A percentile compares a stretch with the other conserved stretches of the same genome.
Evolutionary conservation across 306 rosid species (phyloP).

Genomic region (Vigna angularis): DNA sequence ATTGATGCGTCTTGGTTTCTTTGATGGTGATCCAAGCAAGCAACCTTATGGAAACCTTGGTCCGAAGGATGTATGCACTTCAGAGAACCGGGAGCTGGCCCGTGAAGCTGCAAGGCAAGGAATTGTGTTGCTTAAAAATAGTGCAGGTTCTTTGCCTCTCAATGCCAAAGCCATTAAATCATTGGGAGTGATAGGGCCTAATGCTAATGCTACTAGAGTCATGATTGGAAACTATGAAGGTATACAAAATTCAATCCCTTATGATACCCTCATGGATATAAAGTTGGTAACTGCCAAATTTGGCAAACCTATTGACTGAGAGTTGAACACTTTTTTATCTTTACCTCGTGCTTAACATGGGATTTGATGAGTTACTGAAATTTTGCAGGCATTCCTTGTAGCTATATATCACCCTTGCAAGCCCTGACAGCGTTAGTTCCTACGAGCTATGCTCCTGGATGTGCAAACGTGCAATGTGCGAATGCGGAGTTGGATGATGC

Average conservation of each 20-base stretch:
- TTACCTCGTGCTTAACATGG: slow-evolving; percentile 1
- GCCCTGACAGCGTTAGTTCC: slow-evolving; percentile 76
- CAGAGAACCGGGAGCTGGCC: slow-evolving; percentile 74
- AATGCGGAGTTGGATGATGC: slow-evolving; percentile 75
- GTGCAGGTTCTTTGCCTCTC: slow-evolving; percentile 74
- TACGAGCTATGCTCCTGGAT: slow-evolving; percentile 74
- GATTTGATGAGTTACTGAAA: slow-evolving; percentile 31
- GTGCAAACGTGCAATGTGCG: slow-evolving; percentile 72
- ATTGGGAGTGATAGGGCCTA: slow-evolving; percentile 97
- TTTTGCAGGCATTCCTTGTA: slow-evolving; percentile 87
- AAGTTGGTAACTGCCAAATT: slow-evolving; percentile 19
- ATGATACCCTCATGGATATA: not conserved
- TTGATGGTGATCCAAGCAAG: slow-evolving; percentile 90
- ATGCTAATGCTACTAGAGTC: slow-evolving; percentile 86
- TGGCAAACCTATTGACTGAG: not conserved
- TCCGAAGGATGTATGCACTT: slow-evolving; percentile 91
- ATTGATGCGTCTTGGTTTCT: slow-evolving; percentile 94
- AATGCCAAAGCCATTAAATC: slow-evolving; percentile 69
- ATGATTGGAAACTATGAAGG: slow-evolving; percentile 98
- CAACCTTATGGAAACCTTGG: slow-evolving; percentile 83
- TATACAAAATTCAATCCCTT: slow-evolving; percentile 36
- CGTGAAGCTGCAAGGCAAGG: slow-evolving; percentile 98
- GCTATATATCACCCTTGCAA: slow-evolving; percentile 81
- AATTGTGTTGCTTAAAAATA: slow-evolving; percentile 89
- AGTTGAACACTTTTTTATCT: slow-evolving; percentile 3